Evolutionary conservation across 768 basidiomycete genomes (phyloP).

Genomic region (Rhodocollybia butyracea): DNA sequence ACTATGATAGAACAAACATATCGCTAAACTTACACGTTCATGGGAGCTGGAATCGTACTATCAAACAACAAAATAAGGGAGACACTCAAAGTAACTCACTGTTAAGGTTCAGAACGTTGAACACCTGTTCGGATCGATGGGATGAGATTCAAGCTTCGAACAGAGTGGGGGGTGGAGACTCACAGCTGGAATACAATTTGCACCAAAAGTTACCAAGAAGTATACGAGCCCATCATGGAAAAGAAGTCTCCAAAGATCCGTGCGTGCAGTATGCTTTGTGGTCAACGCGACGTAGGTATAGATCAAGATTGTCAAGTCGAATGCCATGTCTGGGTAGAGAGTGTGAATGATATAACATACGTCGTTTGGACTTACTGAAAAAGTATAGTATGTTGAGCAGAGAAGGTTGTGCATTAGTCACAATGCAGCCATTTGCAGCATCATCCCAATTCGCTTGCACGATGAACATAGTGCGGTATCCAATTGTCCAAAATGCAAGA

Average conservation of each 20-base stretch:
- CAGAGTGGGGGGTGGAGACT: slow-evolving; percentile 20
- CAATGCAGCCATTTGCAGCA: slow-evolving; percentile 38
- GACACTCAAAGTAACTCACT: slow-evolving; percentile 32
- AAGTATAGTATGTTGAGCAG: slow-evolving; percentile 66
- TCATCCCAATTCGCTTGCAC: slow-evolving; percentile 54
- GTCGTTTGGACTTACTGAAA: slow-evolving; percentile 49
- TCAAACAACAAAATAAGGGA: slow-evolving; percentile 1
- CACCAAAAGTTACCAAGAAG: slow-evolving; percentile 62
- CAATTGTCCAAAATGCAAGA: slow-evolving; percentile 60
- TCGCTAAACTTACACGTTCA: slow-evolving; percentile 53
- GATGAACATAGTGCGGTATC: slow-evolving; percentile 70
- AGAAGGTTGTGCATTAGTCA: slow-evolving; percentile 50
- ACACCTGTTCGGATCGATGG: slow-evolving; percentile 33
- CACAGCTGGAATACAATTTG: slow-evolving; percentile 67
- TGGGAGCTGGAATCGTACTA: slow-evolving; percentile 37
- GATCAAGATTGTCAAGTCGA: slow-evolving; percentile 58
- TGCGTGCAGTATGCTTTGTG: slow-evolving; percentile 48
- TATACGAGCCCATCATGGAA: slow-evolving; percentile 74
- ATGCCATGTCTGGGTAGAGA: slow-evolving; percentile 55
- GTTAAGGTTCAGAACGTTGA: slow-evolving; percentile 59
- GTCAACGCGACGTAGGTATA: slow-evolving; percentile 54
- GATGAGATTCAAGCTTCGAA: not conserved
- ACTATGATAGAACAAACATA: not conserved
- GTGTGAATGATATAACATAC: not conserved
- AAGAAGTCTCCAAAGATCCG: slow-evolving; percentile 64